Conservation (phyloP, 2,329 filamentous ascomycete genomes). For the Sclerotinia borealis region DNA sequence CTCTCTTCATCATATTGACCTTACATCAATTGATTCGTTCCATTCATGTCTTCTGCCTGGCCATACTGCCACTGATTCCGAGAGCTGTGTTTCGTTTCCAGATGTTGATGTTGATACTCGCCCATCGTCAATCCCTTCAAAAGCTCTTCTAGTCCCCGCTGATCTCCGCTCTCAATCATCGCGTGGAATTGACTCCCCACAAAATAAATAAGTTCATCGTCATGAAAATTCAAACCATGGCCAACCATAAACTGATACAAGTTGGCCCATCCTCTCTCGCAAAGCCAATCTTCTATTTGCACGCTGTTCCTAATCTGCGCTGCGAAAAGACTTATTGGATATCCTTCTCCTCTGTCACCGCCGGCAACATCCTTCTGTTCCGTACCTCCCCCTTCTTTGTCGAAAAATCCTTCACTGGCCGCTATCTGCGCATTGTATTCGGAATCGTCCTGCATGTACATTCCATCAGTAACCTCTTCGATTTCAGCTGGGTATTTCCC, state of each 20-base stretch:
- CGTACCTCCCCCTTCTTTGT: not conserved
- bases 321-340: slow-evolving; percentile 34
- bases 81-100: not conserved
- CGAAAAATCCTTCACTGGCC: not conserved
- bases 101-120: not conserved
- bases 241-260: not conserved
- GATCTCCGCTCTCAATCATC: not conserved
- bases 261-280: not conserved
- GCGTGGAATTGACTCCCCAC: not conserved
- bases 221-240: not conserved
- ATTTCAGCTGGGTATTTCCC: not conserved
- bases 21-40: not conserved
- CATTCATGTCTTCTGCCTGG: not conserved
- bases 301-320: slow-evolving; percentile 12
- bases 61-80: too few relatives aligned
- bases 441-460: not conserved
- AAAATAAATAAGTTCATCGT: not conserved
- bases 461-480: not conserved
- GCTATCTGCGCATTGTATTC: not conserved
- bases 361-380: not conserved
- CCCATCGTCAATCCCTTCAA: not conserved
- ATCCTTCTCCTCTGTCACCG: slow-evolving; percentile 35
- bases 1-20: not conserved
- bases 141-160: not conserved
- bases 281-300: not conserved